Evolutionary conservation across 1,139 yeast genomes (phyloP), one percentile per base, ranked within the genome.

Genomic region (Debaryomyces coudertii): DNA sequence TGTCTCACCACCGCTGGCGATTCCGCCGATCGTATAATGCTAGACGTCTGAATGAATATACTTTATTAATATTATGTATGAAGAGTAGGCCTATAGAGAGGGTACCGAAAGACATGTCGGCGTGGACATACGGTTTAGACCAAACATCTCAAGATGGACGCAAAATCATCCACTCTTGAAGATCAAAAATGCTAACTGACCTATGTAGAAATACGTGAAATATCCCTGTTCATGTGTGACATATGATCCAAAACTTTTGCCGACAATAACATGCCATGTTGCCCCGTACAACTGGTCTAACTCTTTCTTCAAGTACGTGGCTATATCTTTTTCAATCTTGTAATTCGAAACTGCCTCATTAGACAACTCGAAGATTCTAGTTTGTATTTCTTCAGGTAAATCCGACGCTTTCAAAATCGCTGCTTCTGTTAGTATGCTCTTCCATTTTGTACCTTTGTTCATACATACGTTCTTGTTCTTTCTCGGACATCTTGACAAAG

Each of bases 181-280:
- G 14, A 89, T 76, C 55, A 93, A 75, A 53, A 90, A 79, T 12
- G 97, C 97, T 54, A 83, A 70, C 38, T 84, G 85, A 20, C 87
- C 97, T 49, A 90, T 75, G 66, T 90, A 90, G 59, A 89, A 88
- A 67, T 93, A 92, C 28, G 87, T 75, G 63, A 93, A 93, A 61
- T 79, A 82, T 22, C 96, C 95, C 51, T 87, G 79, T 58, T 80
- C 92, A 62, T 95, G 99, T 15, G 98, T 89, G 22, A 95, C 97
- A 62, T 87, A 90, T 45, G 95, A 84, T 4, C 98, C 98, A 68
- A 93, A 93, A 59, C 87, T 87, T 65, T 85, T 83, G 25, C 99
- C 99, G 44, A 90, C 97, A 48, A 93, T 82, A 25, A 90, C 95
- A 64, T 93, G 98, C 99, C 99, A 93, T 20, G 96, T 83, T 38